Percentiles rank a stretch among this genome's conserved stretches.
Conservation (phyloP, 768 basidiomycete species). For the Mycena vulgaris region DNA sequence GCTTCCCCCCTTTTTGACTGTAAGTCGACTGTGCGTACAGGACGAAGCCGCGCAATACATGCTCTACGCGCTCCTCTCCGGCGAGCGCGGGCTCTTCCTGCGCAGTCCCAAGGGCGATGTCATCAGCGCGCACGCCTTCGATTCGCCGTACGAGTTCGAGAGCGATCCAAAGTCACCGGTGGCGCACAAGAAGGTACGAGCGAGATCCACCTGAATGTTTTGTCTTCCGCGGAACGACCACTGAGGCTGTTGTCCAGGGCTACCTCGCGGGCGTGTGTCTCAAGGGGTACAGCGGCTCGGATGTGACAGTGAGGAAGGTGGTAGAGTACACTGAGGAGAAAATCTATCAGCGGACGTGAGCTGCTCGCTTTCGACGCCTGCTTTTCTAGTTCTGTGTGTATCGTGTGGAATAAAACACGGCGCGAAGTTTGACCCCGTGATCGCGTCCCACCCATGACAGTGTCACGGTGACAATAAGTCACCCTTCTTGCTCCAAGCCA, state of each 20-base stretch:
- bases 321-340: background rate
- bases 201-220: no score
- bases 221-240: no score
- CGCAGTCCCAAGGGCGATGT: constrained; percentile 1
- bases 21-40: no score
- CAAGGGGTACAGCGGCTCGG: background rate
- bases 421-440: no score
- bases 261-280: background rate
- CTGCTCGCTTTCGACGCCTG: no score
- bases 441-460: no score
- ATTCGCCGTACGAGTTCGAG: background rate
- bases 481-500: background rate
- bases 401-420: no score
- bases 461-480: no score
- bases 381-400: no score
- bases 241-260: background rate
- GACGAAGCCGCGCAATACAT: constrained; percentile 20
- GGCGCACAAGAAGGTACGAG: no score
- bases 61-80: constrained; percentile 15
- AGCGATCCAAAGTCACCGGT: no score
- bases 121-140: constrained; percentile 5
- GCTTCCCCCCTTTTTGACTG: no score
- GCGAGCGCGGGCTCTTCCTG: constrained; percentile 12
- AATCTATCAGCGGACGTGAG: background rate
- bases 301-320: background rate